phyloP scores from a whole-genome alignment of 148 eudicot genomes.

The Arbutus unedo region DNA sequence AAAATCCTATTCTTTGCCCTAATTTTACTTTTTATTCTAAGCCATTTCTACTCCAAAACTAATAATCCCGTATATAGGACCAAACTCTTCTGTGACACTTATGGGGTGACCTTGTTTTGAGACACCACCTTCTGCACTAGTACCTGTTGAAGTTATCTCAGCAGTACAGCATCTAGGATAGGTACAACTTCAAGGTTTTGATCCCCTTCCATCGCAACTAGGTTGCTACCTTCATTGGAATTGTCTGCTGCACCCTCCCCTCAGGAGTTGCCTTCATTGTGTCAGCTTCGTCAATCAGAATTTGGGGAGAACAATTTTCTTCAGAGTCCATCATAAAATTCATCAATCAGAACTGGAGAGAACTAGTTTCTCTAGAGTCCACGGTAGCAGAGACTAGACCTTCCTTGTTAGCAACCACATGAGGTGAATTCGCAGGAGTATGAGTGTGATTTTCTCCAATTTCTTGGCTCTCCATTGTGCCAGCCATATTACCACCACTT shows the following conservation, averaged over 20 bases:
- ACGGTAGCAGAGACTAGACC: slow-evolving; percentile 14
- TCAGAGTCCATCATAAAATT: no score
- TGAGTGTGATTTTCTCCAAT: slow-evolving; percentile 38
- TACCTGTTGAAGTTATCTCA: slow-evolving; percentile 22
- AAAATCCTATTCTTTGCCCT: neutral
- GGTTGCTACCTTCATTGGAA: slow-evolving; percentile 37
- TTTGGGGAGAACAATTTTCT: slow-evolving; percentile 43
- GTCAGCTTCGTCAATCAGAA: slow-evolving; percentile 53
- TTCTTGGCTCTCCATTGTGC: slow-evolving; percentile 37
- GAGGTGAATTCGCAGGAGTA: slow-evolving; percentile 40
- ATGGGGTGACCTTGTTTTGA: slow-evolving; percentile 35
- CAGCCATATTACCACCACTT: slow-evolving; percentile 37
- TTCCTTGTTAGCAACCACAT: slow-evolving; percentile 27
- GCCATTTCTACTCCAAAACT: neutral
- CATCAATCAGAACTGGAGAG: slow-evolving; percentile 47
- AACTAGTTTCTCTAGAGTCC: slow-evolving; percentile 36
- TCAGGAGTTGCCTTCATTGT: slow-evolving; percentile 35
- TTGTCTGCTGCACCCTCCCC: slow-evolving; percentile 29
- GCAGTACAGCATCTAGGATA: slow-evolving; percentile 14
- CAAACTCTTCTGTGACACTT: slow-evolving; percentile 22
- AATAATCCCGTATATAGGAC: no score
- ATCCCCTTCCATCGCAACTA: slow-evolving; percentile 39
- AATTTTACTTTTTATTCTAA: neutral
- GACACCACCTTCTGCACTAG: slow-evolving; percentile 30
- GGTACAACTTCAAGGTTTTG: slow-evolving; percentile 30